Conservation (phyloP, 2,329 filamentous ascomycete genomes). For the Colletotrichum sp. region DNA sequence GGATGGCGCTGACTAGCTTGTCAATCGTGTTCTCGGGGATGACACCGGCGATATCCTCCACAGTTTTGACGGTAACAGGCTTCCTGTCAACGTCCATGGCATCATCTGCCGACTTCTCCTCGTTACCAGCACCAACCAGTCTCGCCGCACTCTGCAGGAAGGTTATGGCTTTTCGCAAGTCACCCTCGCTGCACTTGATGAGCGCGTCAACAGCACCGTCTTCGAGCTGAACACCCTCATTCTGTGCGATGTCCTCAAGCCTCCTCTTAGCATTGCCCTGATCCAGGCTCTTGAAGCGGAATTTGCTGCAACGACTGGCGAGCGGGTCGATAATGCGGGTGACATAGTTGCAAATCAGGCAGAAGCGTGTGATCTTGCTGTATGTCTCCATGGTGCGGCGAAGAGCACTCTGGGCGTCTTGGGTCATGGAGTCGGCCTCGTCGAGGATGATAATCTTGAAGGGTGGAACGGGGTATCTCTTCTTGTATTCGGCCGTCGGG, state of each 20-base stretch:
- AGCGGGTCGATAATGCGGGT: slow-evolving; percentile 97
- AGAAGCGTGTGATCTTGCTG: slow-evolving; percentile 94
- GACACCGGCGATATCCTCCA: slow-evolving; percentile 96
- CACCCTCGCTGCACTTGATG: slow-evolving; percentile 88
- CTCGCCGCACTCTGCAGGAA: slow-evolving; percentile 94
- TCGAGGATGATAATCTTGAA: slow-evolving; percentile 99
- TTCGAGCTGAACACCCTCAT: slow-evolving; percentile 79
- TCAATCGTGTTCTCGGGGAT: slow-evolving; percentile 81
- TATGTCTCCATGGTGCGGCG: slow-evolving; percentile 98
- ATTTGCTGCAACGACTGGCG: slow-evolving; percentile 93
- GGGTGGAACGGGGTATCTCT: slow-evolving; percentile 87
- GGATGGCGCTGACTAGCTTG: slow-evolving; percentile 74
- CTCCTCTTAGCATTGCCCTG: slow-evolving; percentile 81
- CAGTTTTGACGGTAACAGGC: slow-evolving; percentile 74
- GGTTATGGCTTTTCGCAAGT: slow-evolving; percentile 95
- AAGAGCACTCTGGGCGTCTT: slow-evolving; percentile 93
- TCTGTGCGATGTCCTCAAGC: slow-evolving; percentile 80
- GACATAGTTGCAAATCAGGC: slow-evolving; percentile 98
- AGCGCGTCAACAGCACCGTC: slow-evolving; percentile 82
- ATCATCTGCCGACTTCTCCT: slow-evolving; percentile 58
- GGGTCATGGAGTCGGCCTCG: slow-evolving; percentile 98
- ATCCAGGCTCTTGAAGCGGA: slow-evolving; percentile 95
- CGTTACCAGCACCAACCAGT: slow-evolving; percentile 72
- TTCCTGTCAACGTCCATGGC: slow-evolving; percentile 67
- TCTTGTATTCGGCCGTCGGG: slow-evolving; percentile 71